Conservation (phyloP, 2,329 filamentous ascomycete genomes). For the Epichloe bromicola region DNA sequence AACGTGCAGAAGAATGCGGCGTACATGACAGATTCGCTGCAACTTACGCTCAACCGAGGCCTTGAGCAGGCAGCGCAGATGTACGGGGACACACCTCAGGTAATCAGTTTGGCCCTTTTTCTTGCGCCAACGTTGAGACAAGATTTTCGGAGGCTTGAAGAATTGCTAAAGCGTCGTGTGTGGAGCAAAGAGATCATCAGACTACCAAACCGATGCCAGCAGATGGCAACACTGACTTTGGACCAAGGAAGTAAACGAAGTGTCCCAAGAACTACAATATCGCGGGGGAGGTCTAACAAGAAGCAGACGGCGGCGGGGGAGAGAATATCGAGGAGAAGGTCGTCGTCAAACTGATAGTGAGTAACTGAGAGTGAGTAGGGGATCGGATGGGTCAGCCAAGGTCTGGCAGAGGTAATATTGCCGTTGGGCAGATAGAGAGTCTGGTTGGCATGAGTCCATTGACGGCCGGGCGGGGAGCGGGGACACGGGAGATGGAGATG, state of each 20-base stretch:
- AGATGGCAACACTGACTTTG: background rate
- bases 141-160: background rate
- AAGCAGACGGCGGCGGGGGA: background rate
- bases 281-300: background rate
- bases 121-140: background rate
- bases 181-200: background rate
- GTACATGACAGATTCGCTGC: background rate
- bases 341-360: background rate
- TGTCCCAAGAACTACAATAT: background rate
- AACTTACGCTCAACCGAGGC: background rate
- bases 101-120: too few relatives aligned
- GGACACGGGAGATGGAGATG: background rate
- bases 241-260: background rate
- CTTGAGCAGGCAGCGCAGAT: background rate
- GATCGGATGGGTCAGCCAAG: background rate
- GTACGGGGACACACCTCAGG: background rate
- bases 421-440: background rate
- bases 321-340: background rate
- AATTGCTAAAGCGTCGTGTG: background rate
- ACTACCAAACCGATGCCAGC: background rate
- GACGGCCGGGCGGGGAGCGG: background rate
- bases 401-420: background rate
- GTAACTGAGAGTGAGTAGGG: background rate
- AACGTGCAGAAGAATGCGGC: background rate
- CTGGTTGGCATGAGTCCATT: background rate